Evolutionary conservation across 2,329 filamentous ascomycete genomes (phyloP), one percentile per base, ranked within the genome.

Genomic region (Boeremia lycopersici): DNA sequence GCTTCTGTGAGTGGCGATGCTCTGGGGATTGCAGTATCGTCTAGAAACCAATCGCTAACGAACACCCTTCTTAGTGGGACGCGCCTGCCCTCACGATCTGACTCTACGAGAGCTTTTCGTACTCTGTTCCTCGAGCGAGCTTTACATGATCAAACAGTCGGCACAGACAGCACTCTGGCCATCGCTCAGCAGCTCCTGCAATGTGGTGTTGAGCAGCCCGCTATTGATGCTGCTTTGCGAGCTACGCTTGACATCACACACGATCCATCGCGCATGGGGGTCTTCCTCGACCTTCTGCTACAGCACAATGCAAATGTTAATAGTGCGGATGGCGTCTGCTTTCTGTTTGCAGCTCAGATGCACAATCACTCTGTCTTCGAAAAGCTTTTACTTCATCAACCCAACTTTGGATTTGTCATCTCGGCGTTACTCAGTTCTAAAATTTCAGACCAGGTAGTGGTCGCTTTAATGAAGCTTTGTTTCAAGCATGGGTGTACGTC

Each of bases 381-480:
- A 31, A 70, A 67, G 39, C 62, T 73, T 6, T 48, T 74, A 36
- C 48, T 49, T 4, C 76, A 80, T 48, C 77, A 78, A 8, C 83
- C 85, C 0, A 79, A 77, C 4, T 75, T 79, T 1, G 76, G 79
- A 39, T 77, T 83, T 0, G 69, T 88, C 1, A 83, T 89, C 48
- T 81, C 83, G 17, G 79, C 77, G 30, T 79, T 88, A 1, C 83
- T 89, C 43, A 79, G 81, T 40, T 78, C 79, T 0, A 74, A 78
- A 0, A 67, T 82, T 1, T 66, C 79, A 2, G 82, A 86, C 53
- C 79, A 83, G 11, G 26, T 53, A 48, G 42, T 71, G 15, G 41
- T 69, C 0, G 76, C 80, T 2, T 76, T 79, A 1, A 64, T 86
- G 31, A 76, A 79, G 3, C 72, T 86, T 4, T 86, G 86, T 62